A percentile compares a stretch with the other conserved stretches of the same genome.
These are phyloP conservation scores for Fusarium mexicanum DNA, from an alignment of 2,329 filamentous ascomycete genomes.

Conservation along the genomic window DNA sequence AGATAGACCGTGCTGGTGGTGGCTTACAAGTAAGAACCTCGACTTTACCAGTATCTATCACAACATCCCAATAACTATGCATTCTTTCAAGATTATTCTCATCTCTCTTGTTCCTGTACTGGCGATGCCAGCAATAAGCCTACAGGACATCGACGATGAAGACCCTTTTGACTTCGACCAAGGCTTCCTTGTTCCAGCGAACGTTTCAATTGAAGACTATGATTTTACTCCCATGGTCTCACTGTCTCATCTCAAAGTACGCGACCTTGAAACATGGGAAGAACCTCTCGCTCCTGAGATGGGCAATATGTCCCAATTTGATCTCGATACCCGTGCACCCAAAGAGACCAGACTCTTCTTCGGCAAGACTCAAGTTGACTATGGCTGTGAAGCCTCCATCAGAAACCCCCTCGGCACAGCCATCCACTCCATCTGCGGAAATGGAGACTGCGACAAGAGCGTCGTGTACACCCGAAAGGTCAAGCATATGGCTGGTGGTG, in stretches of 20 bases:
- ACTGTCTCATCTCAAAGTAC: neutral
- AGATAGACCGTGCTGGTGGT: neutral
- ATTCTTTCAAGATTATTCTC: neutral
- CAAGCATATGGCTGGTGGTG: neutral
- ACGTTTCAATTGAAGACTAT: neutral
- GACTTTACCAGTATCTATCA: fast-evolving
- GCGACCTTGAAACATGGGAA: neutral
- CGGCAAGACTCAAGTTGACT: neutral
- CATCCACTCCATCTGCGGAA: neutral
- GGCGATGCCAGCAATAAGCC: neutral
- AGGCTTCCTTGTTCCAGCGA: neutral
- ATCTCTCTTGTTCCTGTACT: neutral
- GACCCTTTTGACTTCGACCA: neutral
- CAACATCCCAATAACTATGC: neutral
- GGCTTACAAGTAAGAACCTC: fast-evolving
- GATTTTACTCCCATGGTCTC: neutral
- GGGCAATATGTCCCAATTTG: neutral
- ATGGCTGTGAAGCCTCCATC: neutral
- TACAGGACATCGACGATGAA: neutral
- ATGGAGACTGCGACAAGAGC: neutral
- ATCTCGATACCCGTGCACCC: neutral
- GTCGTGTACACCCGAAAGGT: neutral
- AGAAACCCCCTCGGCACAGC: neutral
- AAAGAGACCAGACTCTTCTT: neutral
- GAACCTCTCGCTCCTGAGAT: neutral